phyloP scores from a whole-genome alignment of 2,329 filamentous ascomycete species.

The Amesomyces nigricolor region DNA sequence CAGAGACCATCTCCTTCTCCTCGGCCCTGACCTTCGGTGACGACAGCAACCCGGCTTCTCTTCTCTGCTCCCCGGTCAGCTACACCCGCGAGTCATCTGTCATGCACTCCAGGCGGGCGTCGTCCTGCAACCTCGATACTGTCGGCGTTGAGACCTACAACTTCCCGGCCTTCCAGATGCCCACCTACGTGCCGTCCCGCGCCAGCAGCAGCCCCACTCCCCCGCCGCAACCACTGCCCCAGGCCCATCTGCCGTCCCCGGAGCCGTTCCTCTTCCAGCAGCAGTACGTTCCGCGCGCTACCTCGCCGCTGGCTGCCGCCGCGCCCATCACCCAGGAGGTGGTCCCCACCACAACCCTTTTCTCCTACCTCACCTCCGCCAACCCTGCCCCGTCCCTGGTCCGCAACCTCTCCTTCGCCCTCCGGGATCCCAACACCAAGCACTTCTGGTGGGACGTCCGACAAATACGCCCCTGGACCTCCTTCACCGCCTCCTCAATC shows the following conservation, averaged over 20 bases:
- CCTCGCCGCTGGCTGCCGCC: conserved; percentile 39
- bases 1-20: conserved; percentile 47
- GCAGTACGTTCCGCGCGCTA: conserved; percentile 42
- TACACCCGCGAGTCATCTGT: conserved; percentile 43
- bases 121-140: conserved; percentile 63
- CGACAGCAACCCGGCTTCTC: conserved; percentile 33
- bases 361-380: conserved; percentile 69
- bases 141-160: conserved; percentile 65
- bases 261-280: conserved; percentile 44
- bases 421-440: conserved; percentile 62
- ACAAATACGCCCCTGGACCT: conserved; percentile 75
- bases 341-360: conserved; percentile 59
- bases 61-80: conserved; percentile 63
- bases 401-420: conserved; percentile 66
- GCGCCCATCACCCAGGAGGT: conserved; percentile 33
- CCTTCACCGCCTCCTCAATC: conserved; percentile 70
- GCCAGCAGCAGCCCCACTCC: conserved; percentile 27
- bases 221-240: conserved; percentile 26
- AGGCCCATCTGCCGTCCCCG: conserved; percentile 13
- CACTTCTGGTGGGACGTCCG: conserved; percentile 97
- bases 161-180: conserved; percentile 79
- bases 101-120: conserved; percentile 52
- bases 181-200: conserved; percentile 43
- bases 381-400: conserved; percentile 82
- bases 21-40: conserved; percentile 38